Percentiles rank a stretch among this genome's conserved stretches.
These are phyloP conservation scores for Candida nanaspora DNA, from an alignment of 805 yeast genomes.

Conservation along the genomic window DNA sequence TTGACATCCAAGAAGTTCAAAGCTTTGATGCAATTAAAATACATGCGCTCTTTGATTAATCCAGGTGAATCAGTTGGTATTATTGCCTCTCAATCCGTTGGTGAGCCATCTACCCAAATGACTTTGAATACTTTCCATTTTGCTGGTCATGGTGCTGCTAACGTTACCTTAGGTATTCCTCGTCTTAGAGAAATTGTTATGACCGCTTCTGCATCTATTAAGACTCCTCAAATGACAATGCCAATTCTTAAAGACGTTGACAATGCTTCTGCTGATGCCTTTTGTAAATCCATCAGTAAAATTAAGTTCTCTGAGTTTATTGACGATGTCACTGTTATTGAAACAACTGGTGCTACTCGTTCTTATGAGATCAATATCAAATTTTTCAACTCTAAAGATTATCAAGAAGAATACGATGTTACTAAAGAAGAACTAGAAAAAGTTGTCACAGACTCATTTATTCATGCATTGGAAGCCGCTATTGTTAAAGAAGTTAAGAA, in stretches of 20 bases:
- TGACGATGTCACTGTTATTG: slow-evolving; percentile 78
- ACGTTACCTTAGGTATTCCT: slow-evolving; percentile 98
- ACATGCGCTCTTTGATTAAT: slow-evolving; percentile 89
- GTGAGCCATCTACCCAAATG: slow-evolving; percentile 99
- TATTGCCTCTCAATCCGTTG: slow-evolving; percentile 95
- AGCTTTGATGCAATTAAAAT: slow-evolving; percentile 96
- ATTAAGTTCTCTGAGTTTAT: slow-evolving; percentile 84
- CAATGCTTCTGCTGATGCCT: slow-evolving; percentile 84
- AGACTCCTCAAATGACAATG: slow-evolving; percentile 98
- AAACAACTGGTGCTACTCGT: slow-evolving; percentile 73
- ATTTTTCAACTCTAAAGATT: slow-evolving; percentile 72
- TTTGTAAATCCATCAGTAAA: slow-evolving; percentile 83
- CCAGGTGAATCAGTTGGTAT: slow-evolving; percentile 99
- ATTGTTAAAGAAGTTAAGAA: slow-evolving; percentile 77
- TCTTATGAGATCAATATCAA: slow-evolving; percentile 68
- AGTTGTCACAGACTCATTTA: slow-evolving; percentile 58
- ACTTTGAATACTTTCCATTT: slow-evolving; percentile 94
- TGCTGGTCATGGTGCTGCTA: slow-evolving; percentile 99
- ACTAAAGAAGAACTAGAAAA: slow-evolving; percentile 69
- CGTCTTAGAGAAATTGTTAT: slow-evolving; percentile 99
- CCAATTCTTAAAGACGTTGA: slow-evolving; percentile 76
- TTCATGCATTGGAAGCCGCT: slow-evolving; percentile 61
- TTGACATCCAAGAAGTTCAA: slow-evolving; percentile 77
- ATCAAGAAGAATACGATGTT: slow-evolving; percentile 83
- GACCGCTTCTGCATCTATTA: slow-evolving; percentile 94